These are phyloP conservation scores for Stagonosporopsis chrysanthemi DNA, from an alignment of 2,329 filamentous ascomycete species.

Conservation along the genomic window DNA sequence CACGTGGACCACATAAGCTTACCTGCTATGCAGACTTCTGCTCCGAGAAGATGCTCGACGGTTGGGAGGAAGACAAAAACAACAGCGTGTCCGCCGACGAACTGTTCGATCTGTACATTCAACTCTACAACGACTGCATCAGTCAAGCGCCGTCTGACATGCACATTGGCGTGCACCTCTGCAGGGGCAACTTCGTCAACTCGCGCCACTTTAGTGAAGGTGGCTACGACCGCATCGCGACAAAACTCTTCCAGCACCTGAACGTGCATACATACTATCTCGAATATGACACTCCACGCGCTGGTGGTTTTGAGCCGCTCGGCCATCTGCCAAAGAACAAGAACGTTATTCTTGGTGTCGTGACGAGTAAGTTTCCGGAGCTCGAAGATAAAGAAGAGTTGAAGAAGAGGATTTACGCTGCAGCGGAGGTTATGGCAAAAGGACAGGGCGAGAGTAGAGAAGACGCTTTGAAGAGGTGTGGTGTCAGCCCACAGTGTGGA, in stretches of 20 bases:
- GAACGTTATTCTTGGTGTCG: slow-evolving; percentile 53
- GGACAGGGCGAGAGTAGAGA: slow-evolving; percentile 68
- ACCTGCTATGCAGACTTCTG: slow-evolving; percentile 34
- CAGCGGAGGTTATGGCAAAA: slow-evolving; percentile 70
- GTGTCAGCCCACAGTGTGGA: slow-evolving; percentile 40
- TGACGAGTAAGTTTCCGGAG: slow-evolving; percentile 53
- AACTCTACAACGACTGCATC: slow-evolving; percentile 75
- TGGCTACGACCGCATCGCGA: slow-evolving; percentile 54
- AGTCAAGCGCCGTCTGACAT: slow-evolving; percentile 69
- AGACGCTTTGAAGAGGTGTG: slow-evolving; percentile 70
- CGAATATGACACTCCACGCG: slow-evolving; percentile 54
- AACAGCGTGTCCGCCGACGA: slow-evolving; percentile 72
- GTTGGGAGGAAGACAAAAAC: slow-evolving; percentile 63
- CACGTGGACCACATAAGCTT: not conserved
- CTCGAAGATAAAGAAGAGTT: slow-evolving; percentile 54
- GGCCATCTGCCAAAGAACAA: slow-evolving; percentile 51
- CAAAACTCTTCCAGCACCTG: slow-evolving; percentile 38
- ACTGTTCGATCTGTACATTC: slow-evolving; percentile 75
- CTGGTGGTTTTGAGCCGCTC: slow-evolving; percentile 54
- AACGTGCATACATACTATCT: slow-evolving; percentile 45
- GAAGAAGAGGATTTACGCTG: slow-evolving; percentile 50
- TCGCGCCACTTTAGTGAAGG: slow-evolving; percentile 54
- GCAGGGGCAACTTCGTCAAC: slow-evolving; percentile 58
- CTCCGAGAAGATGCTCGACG: slow-evolving; percentile 44
- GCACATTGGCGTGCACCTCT: slow-evolving; percentile 78